Percentiles rank a stretch among this genome's conserved stretches.
These are phyloP conservation scores for Fraxinus nigra DNA, from an alignment of 305 asterid species.

Conservation along the genomic window DNA sequence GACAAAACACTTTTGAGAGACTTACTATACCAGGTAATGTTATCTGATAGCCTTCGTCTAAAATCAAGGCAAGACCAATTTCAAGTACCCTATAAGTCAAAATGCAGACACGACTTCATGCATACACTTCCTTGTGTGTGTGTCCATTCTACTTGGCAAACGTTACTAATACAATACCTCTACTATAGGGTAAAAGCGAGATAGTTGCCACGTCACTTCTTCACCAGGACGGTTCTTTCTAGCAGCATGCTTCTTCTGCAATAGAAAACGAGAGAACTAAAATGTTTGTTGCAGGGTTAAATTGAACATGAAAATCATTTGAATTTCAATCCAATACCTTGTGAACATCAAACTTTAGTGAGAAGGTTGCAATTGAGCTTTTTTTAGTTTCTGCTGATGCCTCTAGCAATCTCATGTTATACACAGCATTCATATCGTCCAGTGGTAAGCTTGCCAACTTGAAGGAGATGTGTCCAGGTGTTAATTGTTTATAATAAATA, in stretches of 20 bases:
- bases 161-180: constrained; percentile 49
- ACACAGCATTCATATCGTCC: constrained; percentile 88
- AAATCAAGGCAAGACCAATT: not conserved
- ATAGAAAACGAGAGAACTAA: constrained; percentile 2
- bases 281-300: constrained; percentile 5
- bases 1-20: not conserved
- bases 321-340: constrained; percentile 53
- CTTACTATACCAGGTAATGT: not conserved
- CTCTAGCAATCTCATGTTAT: constrained; percentile 92
- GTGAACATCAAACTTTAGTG: constrained; percentile 87
- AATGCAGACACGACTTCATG: not conserved
- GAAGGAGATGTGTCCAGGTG: constrained; percentile 24
- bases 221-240: constrained; percentile 89
- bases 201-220: constrained; percentile 77
- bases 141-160: not conserved
- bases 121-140: not conserved
- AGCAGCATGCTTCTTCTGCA: constrained; percentile 81
- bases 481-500: constrained; percentile 5
- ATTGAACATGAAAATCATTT: constrained; percentile 17
- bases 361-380: constrained; percentile 64
- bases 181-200: constrained; percentile 93
- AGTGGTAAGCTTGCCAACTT: constrained; percentile 82
- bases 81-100: not conserved
- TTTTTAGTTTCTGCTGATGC: constrained; percentile 69
- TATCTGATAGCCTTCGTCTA: not conserved